phyloP scores from a whole-genome alignment of 768 basidiomycete species.

The Suillus tomentosus region DNA sequence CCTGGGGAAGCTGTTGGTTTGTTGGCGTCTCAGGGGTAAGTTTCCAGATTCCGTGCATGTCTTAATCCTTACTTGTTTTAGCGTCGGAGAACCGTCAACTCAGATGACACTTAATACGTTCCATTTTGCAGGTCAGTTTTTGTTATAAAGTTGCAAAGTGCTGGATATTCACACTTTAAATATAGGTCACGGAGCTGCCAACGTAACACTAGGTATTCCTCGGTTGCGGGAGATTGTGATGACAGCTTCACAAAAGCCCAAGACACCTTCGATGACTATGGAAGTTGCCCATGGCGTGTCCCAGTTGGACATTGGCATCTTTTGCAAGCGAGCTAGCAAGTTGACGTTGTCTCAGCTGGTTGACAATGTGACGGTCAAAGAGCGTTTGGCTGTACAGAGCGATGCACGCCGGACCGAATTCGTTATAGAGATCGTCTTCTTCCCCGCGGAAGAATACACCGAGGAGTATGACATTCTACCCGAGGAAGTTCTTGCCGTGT shows the following conservation, averaged over 20 bases:
- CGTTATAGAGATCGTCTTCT: conserved; percentile 80
- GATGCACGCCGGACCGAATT: conserved; percentile 77
- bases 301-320: conserved; percentile 60
- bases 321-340: conserved; percentile 88
- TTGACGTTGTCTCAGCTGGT: conserved; percentile 88
- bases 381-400: conserved; percentile 67
- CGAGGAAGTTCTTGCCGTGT: conserved; percentile 68
- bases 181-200: conserved; percentile 95
- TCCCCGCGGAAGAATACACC: conserved; percentile 80
- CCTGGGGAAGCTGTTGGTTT: conserved; percentile 99
- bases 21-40: conserved; percentile 94
- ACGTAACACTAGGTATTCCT: conserved; percentile 98
- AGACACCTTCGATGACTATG: conserved; percentile 97
- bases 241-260: conserved; percentile 95
- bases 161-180: conserved; percentile 10
- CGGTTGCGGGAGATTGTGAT: conserved; percentile 98
- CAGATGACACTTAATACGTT: conserved; percentile 99
- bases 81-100: conserved; percentile 97
- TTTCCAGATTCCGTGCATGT: conserved; percentile 14
- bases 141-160: neutral
- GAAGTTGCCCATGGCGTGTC: conserved; percentile 56
- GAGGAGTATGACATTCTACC: conserved; percentile 80
- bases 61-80: conserved; percentile 32
- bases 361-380: conserved; percentile 79
- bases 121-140: conserved; percentile 87